phyloP scores from a whole-genome alignment of 305 asterid species.

The Euphrasia arctica region DNA sequence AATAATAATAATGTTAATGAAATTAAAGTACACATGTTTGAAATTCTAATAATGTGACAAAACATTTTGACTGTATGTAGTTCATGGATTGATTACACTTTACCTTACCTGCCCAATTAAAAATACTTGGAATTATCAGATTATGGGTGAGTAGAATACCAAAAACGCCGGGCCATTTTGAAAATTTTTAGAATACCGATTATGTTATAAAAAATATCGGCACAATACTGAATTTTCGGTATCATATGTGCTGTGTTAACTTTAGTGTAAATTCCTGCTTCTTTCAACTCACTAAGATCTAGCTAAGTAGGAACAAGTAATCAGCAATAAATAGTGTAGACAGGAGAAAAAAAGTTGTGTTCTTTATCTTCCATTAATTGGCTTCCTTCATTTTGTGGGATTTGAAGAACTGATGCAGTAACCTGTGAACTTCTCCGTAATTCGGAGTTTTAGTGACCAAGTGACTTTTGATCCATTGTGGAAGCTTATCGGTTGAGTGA shows the following conservation, averaged over 20 bases:
- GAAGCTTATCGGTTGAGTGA: slow-evolving; percentile 73
- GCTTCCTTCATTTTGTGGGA: slow-evolving; percentile 52
- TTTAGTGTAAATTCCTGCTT: not conserved
- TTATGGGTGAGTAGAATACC: not conserved
- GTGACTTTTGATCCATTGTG: slow-evolving; percentile 74
- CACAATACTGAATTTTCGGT: too few relatives aligned
- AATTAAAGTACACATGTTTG: not conserved
- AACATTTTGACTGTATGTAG: not conserved
- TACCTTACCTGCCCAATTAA: not conserved
- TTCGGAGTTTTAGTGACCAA: slow-evolving; percentile 49
- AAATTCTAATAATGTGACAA: not conserved
- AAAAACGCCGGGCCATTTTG: too few relatives aligned
- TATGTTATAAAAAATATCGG: too few relatives aligned
- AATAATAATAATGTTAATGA: not conserved
- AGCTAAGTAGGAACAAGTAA: not conserved
- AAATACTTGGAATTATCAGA: not conserved
- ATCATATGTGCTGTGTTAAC: too few relatives aligned
- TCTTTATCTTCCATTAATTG: slow-evolving; percentile 2
- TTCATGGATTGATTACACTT: not conserved
- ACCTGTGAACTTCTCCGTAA: slow-evolving; percentile 77
- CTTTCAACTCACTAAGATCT: slow-evolving; percentile 1
- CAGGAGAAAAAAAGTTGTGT: not conserved
- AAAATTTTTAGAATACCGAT: too few relatives aligned
- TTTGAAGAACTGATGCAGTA: slow-evolving; percentile 86
- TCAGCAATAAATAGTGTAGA: not conserved